Conservation (phyloP, 495 filamentous ascomycete species). For the Talaromyces stipitatus region DNA sequence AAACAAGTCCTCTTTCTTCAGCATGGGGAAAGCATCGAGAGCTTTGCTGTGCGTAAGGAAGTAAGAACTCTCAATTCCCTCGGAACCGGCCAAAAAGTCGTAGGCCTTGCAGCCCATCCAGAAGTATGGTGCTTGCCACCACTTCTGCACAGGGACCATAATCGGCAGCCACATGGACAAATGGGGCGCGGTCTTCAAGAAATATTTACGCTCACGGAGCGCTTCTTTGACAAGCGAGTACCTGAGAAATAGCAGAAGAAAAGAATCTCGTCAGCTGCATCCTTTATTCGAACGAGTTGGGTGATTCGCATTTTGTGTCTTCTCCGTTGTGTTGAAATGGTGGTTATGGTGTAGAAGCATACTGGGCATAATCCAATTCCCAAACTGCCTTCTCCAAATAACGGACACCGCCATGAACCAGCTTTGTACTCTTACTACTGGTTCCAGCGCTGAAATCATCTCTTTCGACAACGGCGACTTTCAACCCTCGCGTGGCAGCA, state of each 20-base stretch:
- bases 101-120: constrained; percentile 95
- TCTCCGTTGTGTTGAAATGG: background rate
- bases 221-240: constrained; percentile 90
- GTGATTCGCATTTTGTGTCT: background rate
- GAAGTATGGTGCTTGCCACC: constrained; percentile 98
- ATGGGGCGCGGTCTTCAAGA: constrained; percentile 92
- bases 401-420: constrained; percentile 93
- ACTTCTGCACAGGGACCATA: constrained; percentile 91
- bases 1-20: constrained; percentile 76
- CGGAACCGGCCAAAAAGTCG: constrained; percentile 87
- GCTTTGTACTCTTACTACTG: constrained; percentile 93
- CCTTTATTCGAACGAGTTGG: background rate
- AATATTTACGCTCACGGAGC: constrained; percentile 92
- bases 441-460: constrained; percentile 94
- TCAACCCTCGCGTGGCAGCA: constrained; percentile 85
- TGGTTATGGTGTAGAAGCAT: constrained; percentile 14
- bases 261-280: constrained; percentile 10
- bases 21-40: constrained; percentile 94
- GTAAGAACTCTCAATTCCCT: constrained; percentile 96
- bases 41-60: constrained; percentile 93
- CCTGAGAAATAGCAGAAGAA: constrained; percentile 21
- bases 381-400: constrained; percentile 97
- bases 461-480: constrained; percentile 88
- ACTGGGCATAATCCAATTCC: constrained; percentile 93
- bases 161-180: constrained; percentile 93